Evolutionary conservation across 306 rosid genomes (phyloP), one percentile per base, ranked within the genome.

Genomic region (Abrus precatorius): DNA sequence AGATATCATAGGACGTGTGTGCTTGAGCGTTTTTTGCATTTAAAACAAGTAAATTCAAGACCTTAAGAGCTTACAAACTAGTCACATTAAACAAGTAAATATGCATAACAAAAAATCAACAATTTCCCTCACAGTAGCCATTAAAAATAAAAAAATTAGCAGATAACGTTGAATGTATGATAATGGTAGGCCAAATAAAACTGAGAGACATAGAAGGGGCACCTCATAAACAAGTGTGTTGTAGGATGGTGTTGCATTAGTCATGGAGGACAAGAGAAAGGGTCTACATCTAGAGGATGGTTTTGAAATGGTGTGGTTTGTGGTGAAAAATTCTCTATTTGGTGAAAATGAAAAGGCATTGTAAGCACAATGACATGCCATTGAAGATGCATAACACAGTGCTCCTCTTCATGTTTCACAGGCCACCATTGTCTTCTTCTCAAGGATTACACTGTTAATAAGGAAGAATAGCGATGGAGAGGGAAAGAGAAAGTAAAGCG

Each of bases 181-280:
- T 20, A 83, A 43, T 78, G 64, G 43, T 49, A 73, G 3, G 64
- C 52, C 36, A 78, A 0, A 43, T 13, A 1, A 36, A 9, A 80
- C 3, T 48, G 4, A 83, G 27, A 34, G 13, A 13, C 9, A 59
- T 40, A 56, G 48, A 60, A 48, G 65, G 62, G 30, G 62, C 2
- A 92, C 98, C 98, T 90, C 97, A 77, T 88, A 92, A 85, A 95
- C 97, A 64, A 95, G 82, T 67, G 91, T 79, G 34, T 86, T 91
- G 83, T 85, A 94, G 78, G 97, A 87, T 30, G 87, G 88, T 32
- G 84, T 56, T 33, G 89, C 82, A 74, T 80, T 76, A 73, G 82
- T 73, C 40, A 84, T 54, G 82, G 97, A 84, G 74, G 91, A 88
- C 32, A 86, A 78, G 72, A 86, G 62, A 81, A 81, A 40, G 53